Evolutionary conservation across 371 early-diverging fungal species (phyloP).

Genomic region (Paraphysoderma sedebokerense): DNA sequence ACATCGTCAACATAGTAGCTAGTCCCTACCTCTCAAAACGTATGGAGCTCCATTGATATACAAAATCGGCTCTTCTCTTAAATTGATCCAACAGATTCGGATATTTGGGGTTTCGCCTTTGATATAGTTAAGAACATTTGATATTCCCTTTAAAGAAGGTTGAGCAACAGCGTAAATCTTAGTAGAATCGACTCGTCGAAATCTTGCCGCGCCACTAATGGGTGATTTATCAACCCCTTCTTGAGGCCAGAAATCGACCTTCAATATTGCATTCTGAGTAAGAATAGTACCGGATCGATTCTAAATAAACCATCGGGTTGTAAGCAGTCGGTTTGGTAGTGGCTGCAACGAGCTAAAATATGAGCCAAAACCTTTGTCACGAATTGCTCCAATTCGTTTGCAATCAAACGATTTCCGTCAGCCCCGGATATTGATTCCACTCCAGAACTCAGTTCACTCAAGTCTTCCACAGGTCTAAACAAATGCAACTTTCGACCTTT

Average conservation of each 20-base stretch:
- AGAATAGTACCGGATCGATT: neutral
- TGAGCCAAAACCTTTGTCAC: constrained; percentile 45
- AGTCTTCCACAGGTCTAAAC: constrained; percentile 49
- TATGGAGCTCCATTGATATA: constrained; percentile 57
- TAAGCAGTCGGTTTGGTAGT: constrained; percentile 4
- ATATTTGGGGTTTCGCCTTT: neutral
- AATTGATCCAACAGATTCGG: constrained; percentile 47
- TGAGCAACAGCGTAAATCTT: constrained; percentile 47
- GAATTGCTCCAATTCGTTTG: constrained; percentile 35
- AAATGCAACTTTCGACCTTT: constrained; percentile 29
- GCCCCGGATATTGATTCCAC: neutral
- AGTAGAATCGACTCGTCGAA: constrained; percentile 22
- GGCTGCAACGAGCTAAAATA: no score
- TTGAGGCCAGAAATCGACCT: constrained; percentile 37
- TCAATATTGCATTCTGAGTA: constrained; percentile 1
- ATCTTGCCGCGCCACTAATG: constrained; percentile 19
- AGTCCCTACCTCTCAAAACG: constrained; percentile 50
- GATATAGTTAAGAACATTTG: constrained; percentile 21
- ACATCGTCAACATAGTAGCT: no score
- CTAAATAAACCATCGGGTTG: neutral
- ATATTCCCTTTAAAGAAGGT: constrained; percentile 45
- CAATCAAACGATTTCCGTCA: constrained; percentile 7
- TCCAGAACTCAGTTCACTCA: constrained; percentile 25
- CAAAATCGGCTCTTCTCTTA: constrained; percentile 57
- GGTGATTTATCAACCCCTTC: constrained; percentile 3